These are phyloP conservation scores for Scedosporium dehoogii DNA, from an alignment of 2,329 filamentous ascomycete species.

Conservation along the genomic window DNA sequence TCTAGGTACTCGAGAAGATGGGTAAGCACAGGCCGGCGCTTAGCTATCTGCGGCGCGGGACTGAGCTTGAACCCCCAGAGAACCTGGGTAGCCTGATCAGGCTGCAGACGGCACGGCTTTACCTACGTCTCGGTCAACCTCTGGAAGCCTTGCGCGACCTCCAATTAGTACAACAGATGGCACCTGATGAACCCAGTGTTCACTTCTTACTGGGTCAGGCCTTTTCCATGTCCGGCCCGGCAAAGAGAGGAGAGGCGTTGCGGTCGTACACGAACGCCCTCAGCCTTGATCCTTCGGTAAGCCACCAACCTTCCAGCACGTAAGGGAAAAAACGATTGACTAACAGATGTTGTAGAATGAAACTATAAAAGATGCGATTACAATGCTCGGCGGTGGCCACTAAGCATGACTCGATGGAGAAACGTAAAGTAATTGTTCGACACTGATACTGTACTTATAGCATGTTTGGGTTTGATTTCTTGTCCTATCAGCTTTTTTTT, in stretches of 20 bases:
- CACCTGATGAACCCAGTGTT: constrained; percentile 6
- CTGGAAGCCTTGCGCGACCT: constrained; percentile 6
- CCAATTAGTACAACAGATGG: constrained; percentile 6
- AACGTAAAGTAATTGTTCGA: neutral
- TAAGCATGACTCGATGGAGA: neutral
- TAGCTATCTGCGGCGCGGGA: constrained; percentile 6
- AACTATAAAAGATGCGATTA: constrained; percentile 4
- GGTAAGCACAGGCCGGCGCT: constrained; percentile 7
- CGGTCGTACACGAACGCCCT: constrained; percentile 4
- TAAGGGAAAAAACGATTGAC: neutral
- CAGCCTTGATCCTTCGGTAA: constrained; percentile 6
- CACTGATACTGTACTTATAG: neutral
- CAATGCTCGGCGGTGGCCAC: constrained; percentile 3
- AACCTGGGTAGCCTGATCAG: constrained; percentile 6
- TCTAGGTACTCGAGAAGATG: constrained; percentile 10
- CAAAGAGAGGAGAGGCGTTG: constrained; percentile 5
- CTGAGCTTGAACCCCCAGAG: constrained; percentile 5
- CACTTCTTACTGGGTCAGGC: constrained; percentile 9
- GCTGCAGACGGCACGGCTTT: constrained; percentile 7
- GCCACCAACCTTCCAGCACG: neutral
- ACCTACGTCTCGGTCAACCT: constrained; percentile 7
- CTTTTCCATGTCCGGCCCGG: constrained; percentile 5
- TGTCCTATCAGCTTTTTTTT: neutral
- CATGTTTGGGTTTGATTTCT: neutral
- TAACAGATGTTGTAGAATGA: constrained; percentile 3